Conservation (phyloP, 768 basidiomycete genomes). For the Auriscalpium vulgare region DNA sequence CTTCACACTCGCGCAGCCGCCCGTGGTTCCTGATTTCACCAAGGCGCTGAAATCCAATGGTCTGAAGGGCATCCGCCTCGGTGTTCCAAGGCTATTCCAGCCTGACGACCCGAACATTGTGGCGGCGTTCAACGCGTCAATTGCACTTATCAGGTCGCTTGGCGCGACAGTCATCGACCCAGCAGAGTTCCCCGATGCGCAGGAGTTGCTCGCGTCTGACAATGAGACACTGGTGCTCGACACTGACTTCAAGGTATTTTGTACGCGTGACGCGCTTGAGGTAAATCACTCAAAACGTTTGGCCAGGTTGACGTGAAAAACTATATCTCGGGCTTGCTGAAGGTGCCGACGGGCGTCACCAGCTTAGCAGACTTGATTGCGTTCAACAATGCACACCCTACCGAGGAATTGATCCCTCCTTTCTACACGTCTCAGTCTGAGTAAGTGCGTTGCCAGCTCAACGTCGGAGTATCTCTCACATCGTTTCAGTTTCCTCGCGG, state of each 20-base stretch:
- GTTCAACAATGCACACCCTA: slow-evolving; percentile 48
- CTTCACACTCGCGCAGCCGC: slow-evolving; percentile 37
- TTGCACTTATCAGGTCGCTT: slow-evolving; percentile 29
- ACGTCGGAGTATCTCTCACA: too few relatives aligned
- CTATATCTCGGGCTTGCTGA: slow-evolving; percentile 38
- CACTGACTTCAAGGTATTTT: slow-evolving; percentile 50
- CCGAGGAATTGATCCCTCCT: slow-evolving; percentile 35
- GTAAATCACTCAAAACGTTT: not conserved
- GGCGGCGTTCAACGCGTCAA: slow-evolving; percentile 32
- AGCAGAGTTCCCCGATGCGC: slow-evolving; percentile 49
- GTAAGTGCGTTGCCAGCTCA: slow-evolving; percentile 14
- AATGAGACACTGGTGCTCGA: slow-evolving; percentile 49
- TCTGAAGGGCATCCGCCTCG: slow-evolving; percentile 37
- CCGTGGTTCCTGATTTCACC: slow-evolving; percentile 45
- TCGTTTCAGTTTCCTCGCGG: slow-evolving; percentile 19
- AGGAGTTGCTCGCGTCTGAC: slow-evolving; percentile 33
- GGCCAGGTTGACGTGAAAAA: slow-evolving; percentile 45
- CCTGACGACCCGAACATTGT: slow-evolving; percentile 17
- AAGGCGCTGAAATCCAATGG: slow-evolving; percentile 43
- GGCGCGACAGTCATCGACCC: slow-evolving; percentile 55
- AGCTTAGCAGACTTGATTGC: slow-evolving; percentile 49
- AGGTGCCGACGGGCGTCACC: slow-evolving; percentile 50
- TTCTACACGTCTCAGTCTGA: slow-evolving; percentile 29
- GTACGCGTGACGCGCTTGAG: not conserved
- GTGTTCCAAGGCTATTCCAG: slow-evolving; percentile 35